Evolutionary conservation across 2,329 filamentous ascomycete genomes (phyloP), one percentile per base, ranked within the genome.

Genomic region (Helotiales sp.): DNA sequence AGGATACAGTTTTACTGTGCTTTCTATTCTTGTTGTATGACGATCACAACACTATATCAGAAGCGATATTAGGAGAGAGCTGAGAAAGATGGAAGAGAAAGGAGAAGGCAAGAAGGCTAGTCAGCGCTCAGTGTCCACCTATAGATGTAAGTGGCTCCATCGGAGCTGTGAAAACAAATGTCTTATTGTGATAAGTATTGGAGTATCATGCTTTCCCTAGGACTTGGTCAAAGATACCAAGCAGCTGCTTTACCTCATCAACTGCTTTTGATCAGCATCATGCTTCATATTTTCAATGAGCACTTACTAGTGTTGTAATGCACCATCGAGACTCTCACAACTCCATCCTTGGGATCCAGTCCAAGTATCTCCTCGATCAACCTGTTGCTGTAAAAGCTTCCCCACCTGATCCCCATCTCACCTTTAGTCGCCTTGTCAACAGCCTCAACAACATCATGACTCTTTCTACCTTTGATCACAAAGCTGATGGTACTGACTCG

Each of bases 401-500:
- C 88, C 79, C 81, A 88, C 48, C 87, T 75, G 59, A 89, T 83
- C 0, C 85, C 87, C 70, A 83, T 85, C n/a, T 65, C 52, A 6
- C 68, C 69, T 19, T 79, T 73, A 1, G 81, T 82, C 19, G 76
- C 75, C 40, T 75, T 75, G 72, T 90, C 86, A 1, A 89, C 81
- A 13, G 78, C 77, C 61, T 86, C 82, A 5, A 90, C 85, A 0
- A 90, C 69, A 52, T 80, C 77, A 61, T 79, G 77, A 24, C 83
- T 83, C 19, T 75, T 79, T 66, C 78, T 75, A 0, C 82, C 86
- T 4, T 79, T 73, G 2, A 90, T 82, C 0, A 77, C 76, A 67
- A 90, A 91, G 62, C 84, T 86, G n/a, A 91, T 78, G 0, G 86
- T 88, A 0, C 86, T 81, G 6, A 90, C 82, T 0, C 88, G 75